Conservation (phyloP, 306 rosid genomes). For the Pachyrhizus erosus region DNA sequence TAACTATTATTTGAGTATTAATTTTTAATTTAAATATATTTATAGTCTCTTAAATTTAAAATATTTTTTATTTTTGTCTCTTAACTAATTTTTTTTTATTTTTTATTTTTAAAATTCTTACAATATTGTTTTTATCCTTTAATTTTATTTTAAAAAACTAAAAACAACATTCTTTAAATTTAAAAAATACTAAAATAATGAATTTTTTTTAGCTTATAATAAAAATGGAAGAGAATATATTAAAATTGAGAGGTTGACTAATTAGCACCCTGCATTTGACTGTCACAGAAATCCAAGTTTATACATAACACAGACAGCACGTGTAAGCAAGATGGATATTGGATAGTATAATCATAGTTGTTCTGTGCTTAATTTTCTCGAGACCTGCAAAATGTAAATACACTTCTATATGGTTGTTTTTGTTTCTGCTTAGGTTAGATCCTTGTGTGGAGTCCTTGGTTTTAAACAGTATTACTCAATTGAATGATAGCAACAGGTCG, state of each 20-base stretch:
- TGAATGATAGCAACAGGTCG: background rate
- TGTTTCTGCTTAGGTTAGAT: background rate
- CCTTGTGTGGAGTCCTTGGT: background rate
- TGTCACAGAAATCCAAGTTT: constrained; percentile 6
- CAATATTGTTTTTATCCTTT: too few relatives aligned
- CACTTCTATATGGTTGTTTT: background rate
- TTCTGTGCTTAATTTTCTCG: background rate
- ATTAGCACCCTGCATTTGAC: constrained; percentile 18
- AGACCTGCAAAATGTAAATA: constrained; percentile 8
- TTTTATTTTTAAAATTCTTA: too few relatives aligned
- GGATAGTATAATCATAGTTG: background rate
- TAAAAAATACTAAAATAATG: too few relatives aligned
- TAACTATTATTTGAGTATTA: too few relatives aligned
- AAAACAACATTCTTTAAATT: too few relatives aligned
- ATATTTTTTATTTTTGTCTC: too few relatives aligned
- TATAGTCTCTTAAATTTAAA: too few relatives aligned
- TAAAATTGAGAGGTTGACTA: constrained; percentile 4
- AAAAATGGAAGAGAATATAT: too few relatives aligned
- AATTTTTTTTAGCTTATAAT: too few relatives aligned
- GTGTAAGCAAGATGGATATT: background rate
- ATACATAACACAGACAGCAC: background rate
- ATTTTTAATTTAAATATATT: too few relatives aligned
- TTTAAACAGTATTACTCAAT: background rate
- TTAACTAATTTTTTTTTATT: too few relatives aligned
- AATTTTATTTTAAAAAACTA: too few relatives aligned